These are phyloP conservation scores for Sugiyamaella grinbergsii DNA, from an alignment of 1,139 yeast genomes.

Conservation along the genomic window DNA sequence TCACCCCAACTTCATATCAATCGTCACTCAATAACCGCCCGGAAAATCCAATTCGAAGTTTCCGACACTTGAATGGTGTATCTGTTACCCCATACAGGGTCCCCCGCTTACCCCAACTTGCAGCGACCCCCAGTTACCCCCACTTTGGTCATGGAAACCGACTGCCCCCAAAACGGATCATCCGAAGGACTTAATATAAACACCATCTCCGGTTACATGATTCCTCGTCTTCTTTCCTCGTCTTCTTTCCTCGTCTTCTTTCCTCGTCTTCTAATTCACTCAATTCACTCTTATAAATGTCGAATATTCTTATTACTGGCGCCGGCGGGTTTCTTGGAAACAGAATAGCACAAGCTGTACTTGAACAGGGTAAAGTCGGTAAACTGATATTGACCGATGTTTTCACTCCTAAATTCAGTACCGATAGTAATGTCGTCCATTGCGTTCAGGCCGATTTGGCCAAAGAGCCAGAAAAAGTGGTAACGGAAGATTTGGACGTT, in stretches of 20 bases:
- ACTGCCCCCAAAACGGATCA: neutral
- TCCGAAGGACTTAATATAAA: neutral
- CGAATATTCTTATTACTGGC: constrained; percentile 28
- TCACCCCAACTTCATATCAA: too few relatives aligned
- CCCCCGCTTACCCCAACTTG: constrained; percentile 4
- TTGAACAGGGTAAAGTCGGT: constrained; percentile 21
- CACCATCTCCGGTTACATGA: too few relatives aligned
- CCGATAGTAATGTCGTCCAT: constrained; percentile 11
- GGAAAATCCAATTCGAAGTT: too few relatives aligned
- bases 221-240: too few relatives aligned
- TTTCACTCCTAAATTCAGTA: constrained; percentile 23
- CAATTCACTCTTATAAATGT: neutral
- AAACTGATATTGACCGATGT: constrained; percentile 30
- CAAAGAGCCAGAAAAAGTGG: constrained; percentile 22
- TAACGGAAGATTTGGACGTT: constrained; percentile 27
- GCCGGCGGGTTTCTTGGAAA: constrained; percentile 33
- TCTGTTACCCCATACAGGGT: too few relatives aligned
- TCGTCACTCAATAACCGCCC: too few relatives aligned
- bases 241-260: too few relatives aligned
- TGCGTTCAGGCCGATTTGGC: constrained; percentile 28
- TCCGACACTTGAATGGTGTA: too few relatives aligned
- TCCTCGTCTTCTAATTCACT: neutral
- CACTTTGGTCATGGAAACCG: constrained; percentile 1
- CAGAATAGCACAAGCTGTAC: constrained; percentile 28
- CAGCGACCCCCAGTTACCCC: constrained; percentile 5